Evolutionary conservation across 306 rosid genomes (phyloP), one percentile per base, ranked within the genome.

Genomic region (Neltuma alba): DNA sequence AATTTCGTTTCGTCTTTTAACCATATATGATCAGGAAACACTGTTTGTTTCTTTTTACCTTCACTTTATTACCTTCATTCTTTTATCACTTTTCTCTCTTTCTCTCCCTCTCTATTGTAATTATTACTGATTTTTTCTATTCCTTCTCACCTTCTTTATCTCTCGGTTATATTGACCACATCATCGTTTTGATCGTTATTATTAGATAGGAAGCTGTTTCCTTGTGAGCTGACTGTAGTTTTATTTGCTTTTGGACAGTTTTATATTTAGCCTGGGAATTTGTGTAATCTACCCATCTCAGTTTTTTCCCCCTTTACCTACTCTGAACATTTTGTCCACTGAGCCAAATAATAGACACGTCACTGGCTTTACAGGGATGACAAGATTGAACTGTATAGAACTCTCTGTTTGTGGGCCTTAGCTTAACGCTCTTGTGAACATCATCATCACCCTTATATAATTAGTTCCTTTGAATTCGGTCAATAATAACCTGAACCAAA

Each of bases 371-470:
- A 9, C 31, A 14, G 60, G 16, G 60, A 70, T 70, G 75, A 70
- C 42, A 54, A 65, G 70, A 55, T 66, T 20, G 28, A 28, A 44
- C 20, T n/a, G 16, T 34, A 28, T 28, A 34, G 54, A 78, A 67
- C 67, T 12, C n/a, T 63, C 54, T 34, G 38, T 61, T 25, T 34
- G 76, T 75, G 80, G 84, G 84, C 72, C 84, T 81, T 45, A 15
- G 21, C 37, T 41, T 28, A 44, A 44, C 72, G 2, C 47, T 48
- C 60, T 63, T 38, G 50, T 15, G 44, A 69, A 28, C 57, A 64
- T 70, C 62, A 82, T 82, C 60, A 76, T 76, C 64, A 76, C 18
- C 47, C 69, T 15, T 5, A 2, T 13, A 12, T 71, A 48, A 50
- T 76, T 72, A 82, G 55, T 69, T 15, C 47, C 60, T 31, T 48